Percentiles rank a stretch among this genome's conserved stretches.
phyloP scores from a whole-genome alignment of 2,329 filamentous ascomycete species.

The Ambrosiella xylebori region DNA sequence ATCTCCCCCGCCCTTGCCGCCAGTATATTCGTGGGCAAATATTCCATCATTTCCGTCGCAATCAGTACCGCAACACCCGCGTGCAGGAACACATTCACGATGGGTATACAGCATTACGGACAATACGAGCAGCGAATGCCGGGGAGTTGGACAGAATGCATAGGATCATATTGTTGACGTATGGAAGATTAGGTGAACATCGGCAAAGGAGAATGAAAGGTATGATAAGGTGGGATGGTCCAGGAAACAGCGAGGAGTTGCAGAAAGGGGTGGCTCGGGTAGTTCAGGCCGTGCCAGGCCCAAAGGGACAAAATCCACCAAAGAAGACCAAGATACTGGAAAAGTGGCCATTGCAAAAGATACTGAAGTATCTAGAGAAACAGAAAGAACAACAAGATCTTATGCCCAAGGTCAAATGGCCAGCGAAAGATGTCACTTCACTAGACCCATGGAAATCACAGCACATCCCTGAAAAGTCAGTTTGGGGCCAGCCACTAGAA shows the following conservation, averaged over 20 bases:
- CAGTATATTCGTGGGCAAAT: slow-evolving; percentile 28
- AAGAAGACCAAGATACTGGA: slow-evolving; percentile 23
- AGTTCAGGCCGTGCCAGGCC: background rate
- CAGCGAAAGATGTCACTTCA: slow-evolving; percentile 16
- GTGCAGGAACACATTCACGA: slow-evolving; percentile 21
- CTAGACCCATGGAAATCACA: slow-evolving; percentile 18
- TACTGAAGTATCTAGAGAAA: slow-evolving; percentile 25
- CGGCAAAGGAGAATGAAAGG: slow-evolving; percentile 30
- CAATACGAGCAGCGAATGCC: slow-evolving; percentile 34
- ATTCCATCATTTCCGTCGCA: slow-evolving; percentile 28
- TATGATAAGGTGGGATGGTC: slow-evolving; percentile 23
- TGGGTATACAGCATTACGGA: slow-evolving; percentile 28
- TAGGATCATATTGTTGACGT: slow-evolving; percentile 30
- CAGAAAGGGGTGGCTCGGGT: background rate
- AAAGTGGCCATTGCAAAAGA: slow-evolving; percentile 31
- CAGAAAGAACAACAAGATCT: slow-evolving; percentile 23
- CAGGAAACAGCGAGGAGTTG: slow-evolving; percentile 22
- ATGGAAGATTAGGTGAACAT: slow-evolving; percentile 35
- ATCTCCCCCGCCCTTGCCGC: slow-evolving; percentile 37
- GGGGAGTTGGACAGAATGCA: slow-evolving; percentile 32
- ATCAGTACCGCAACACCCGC: slow-evolving; percentile 19
- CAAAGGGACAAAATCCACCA: background rate
- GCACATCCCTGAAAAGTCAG: slow-evolving; percentile 26
- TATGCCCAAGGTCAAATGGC: slow-evolving; percentile 17
- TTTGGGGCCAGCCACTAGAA: slow-evolving; percentile 29